These are phyloP conservation scores for Handroanthus guayacan DNA, from an alignment of 257 asterid species.

Conservation along the genomic window DNA sequence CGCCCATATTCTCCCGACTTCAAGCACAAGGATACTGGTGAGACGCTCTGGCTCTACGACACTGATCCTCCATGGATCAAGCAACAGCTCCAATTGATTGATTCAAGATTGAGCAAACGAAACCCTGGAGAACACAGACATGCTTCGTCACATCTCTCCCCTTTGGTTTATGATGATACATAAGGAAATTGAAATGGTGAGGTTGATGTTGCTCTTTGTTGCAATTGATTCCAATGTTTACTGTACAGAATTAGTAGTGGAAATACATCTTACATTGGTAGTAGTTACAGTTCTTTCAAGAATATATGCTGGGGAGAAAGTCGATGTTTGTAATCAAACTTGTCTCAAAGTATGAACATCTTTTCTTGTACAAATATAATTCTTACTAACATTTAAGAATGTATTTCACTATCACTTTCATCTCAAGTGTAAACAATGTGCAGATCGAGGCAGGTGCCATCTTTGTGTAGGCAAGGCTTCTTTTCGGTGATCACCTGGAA, in stretches of 20 bases:
- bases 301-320: too few relatives aligned
- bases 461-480: too few relatives aligned
- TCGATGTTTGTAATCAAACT: background rate
- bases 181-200: conserved; percentile 32
- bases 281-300: background rate
- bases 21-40: conserved; percentile 75
- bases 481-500: too few relatives aligned
- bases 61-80: conserved; percentile 88
- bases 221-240: background rate
- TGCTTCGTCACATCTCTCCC: conserved; percentile 39
- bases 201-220: background rate
- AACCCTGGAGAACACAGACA: conserved; percentile 32
- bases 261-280: background rate
- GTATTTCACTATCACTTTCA: background rate
- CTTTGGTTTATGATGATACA: conserved; percentile 43
- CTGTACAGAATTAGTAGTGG: background rate
- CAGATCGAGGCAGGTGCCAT: background rate
- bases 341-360: background rate
- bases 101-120: conserved; percentile 50
- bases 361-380: too few relatives aligned
- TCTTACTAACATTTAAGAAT: too few relatives aligned
- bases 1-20: conserved; percentile 66
- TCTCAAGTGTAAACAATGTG: background rate
- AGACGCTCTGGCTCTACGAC: conserved; percentile 68
- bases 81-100: conserved; percentile 62